Evolutionary conservation across 2,329 filamentous ascomycete genomes (phyloP).

Genomic region (Epichloe hybrida): DNA sequence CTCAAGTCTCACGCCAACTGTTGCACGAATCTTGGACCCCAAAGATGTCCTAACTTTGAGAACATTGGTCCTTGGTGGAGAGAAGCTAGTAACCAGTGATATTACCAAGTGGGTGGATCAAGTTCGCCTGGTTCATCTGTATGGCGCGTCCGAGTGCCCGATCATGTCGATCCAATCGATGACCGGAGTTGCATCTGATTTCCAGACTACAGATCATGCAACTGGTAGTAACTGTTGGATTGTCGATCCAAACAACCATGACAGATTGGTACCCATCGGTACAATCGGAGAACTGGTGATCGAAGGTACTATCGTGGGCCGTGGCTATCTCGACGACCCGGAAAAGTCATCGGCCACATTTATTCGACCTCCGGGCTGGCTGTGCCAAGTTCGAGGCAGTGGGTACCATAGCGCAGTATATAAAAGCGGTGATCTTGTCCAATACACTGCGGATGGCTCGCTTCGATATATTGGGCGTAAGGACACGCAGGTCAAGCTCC

Average conservation of each 20-base stretch:
- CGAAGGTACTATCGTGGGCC: neutral
- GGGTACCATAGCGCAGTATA: neutral
- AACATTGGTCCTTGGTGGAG: conserved; percentile 4
- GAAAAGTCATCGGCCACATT: neutral
- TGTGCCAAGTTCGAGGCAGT: neutral
- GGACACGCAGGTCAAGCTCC: conserved; percentile 1
- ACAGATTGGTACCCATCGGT: neutral
- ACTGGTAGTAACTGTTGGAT: neutral
- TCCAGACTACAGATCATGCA: neutral
- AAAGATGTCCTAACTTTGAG: conserved; percentile 1
- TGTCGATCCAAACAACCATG: neutral
- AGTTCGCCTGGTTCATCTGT: neutral
- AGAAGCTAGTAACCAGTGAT: neutral
- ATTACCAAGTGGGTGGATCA: neutral
- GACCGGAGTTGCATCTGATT: neutral
- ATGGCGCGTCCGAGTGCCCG: conserved; percentile 1
- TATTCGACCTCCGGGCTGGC: neutral
- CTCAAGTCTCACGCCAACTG: conserved; percentile 6
- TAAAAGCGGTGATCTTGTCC: conserved; percentile 1
- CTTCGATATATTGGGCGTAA: neutral
- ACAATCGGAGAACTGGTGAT: neutral
- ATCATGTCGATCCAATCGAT: neutral
- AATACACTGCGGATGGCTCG: neutral
- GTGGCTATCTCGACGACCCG: neutral
- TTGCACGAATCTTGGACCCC: conserved; percentile 3